Evolutionary conservation across 2,329 filamentous ascomycete species (phyloP).

Genomic region (Fusarium nurragi): DNA sequence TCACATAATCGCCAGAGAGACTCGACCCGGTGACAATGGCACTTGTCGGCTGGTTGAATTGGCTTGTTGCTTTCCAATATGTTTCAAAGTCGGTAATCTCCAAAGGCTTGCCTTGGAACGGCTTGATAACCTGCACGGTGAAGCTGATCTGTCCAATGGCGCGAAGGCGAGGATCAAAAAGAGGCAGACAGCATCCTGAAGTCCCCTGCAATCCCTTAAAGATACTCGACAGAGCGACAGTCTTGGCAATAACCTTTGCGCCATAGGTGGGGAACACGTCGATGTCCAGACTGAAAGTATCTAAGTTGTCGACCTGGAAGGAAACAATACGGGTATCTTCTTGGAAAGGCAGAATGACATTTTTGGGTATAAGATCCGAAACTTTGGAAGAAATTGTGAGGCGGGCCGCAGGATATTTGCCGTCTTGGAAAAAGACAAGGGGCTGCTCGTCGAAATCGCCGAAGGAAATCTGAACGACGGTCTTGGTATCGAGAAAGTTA

Average conservation of each 20-base stretch:
- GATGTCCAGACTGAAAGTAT: slow-evolving; percentile 94
- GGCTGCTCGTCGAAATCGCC: slow-evolving; percentile 79
- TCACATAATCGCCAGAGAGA: slow-evolving; percentile 92
- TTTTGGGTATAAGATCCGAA: slow-evolving; percentile 95
- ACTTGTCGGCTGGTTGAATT: slow-evolving; percentile 81
- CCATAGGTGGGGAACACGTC: slow-evolving; percentile 98
- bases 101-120: slow-evolving; percentile 88
- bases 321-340: slow-evolving; percentile 94
- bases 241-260: slow-evolving; percentile 96
- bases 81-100: slow-evolving; percentile 99
- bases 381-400: slow-evolving; percentile 97
- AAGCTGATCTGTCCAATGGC: slow-evolving; percentile 95
- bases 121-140: slow-evolving; percentile 95
- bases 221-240: slow-evolving; percentile 86
- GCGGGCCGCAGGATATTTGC: slow-evolving; percentile 93
- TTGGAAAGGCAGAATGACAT: slow-evolving; percentile 93
- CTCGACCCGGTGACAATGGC: slow-evolving; percentile 95
- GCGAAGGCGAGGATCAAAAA: slow-evolving; percentile 91
- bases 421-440: slow-evolving; percentile 95
- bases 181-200: slow-evolving; percentile 82
- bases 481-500: slow-evolving; percentile 98
- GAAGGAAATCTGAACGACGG: slow-evolving; percentile 92
- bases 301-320: slow-evolving; percentile 94
- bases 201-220: slow-evolving; percentile 81
- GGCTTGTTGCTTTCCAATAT: slow-evolving; percentile 98